phyloP scores from a whole-genome alignment of 1,284 basidiomycete species.

The Thecaphora frezii region DNA sequence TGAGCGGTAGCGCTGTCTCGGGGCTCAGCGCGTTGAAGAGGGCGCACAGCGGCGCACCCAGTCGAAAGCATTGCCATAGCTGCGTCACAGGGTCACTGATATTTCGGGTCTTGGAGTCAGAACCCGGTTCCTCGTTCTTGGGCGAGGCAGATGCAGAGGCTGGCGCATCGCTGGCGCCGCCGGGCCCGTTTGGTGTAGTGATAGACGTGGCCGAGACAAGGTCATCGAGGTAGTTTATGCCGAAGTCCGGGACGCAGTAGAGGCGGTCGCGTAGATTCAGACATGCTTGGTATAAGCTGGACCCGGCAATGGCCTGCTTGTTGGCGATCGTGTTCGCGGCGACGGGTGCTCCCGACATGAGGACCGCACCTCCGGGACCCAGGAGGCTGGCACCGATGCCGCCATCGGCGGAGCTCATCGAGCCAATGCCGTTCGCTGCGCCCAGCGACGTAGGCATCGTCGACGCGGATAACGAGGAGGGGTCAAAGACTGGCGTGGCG shows the following conservation, averaged over 20 bases:
- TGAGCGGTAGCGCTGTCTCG: constrained; percentile 64
- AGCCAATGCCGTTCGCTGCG: constrained; percentile 17
- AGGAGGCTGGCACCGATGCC: constrained; percentile 42
- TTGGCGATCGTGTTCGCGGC: constrained; percentile 52
- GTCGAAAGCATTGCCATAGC: constrained; percentile 88
- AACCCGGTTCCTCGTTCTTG: constrained; percentile 1
- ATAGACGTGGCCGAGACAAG: constrained; percentile 17
- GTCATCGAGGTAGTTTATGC: constrained; percentile 42
- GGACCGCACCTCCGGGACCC: constrained; percentile 38
- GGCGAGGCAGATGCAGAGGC: constrained; percentile 6
- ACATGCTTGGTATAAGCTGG: constrained; percentile 61
- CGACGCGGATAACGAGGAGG: constrained; percentile 15
- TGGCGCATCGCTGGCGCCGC: constrained; percentile 13
- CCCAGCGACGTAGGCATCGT: constrained; percentile 23
- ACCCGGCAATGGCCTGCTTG: constrained; percentile 49
- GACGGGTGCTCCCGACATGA: constrained; percentile 44
- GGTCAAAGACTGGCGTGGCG: constrained; percentile 23
- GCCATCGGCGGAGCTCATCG: constrained; percentile 36
- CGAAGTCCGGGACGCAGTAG: constrained; percentile 60
- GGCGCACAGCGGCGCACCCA: constrained; percentile 90
- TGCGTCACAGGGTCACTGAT: constrained; percentile 71
- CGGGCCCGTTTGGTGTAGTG: constrained; percentile 3
- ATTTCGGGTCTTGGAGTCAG: background rate
- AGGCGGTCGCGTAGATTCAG: constrained; percentile 58
- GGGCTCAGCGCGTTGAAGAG: constrained; percentile 87